Conservation (phyloP, 768 basidiomycete species). For the Ramaria sp. region DNA sequence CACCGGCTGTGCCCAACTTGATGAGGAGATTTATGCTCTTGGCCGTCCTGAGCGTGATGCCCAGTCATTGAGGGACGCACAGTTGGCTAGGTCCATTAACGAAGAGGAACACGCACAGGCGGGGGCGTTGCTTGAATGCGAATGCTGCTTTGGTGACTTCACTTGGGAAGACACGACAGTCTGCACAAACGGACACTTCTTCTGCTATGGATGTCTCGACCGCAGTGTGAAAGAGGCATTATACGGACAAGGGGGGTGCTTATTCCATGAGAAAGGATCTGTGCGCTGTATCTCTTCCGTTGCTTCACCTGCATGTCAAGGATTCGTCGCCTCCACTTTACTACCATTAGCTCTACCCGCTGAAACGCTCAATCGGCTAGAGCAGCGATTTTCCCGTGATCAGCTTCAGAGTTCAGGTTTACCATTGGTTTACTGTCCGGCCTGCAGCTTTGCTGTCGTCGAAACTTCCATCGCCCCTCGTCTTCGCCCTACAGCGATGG, state of each 20-base stretch:
- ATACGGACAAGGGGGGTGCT: constrained; percentile 2
- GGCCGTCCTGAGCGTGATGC: constrained; percentile 1
- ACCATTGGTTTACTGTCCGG: constrained; percentile 8
- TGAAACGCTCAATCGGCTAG: neutral
- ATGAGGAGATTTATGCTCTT: constrained; percentile 1
- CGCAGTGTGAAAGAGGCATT: neutral
- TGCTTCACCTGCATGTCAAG: neutral
- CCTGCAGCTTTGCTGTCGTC: constrained; percentile 8
- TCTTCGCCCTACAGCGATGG: neutral
- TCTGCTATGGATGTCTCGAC: constrained; percentile 9
- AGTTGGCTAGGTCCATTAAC: constrained; percentile 5
- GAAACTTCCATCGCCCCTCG: neutral
- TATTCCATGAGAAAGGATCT: neutral
- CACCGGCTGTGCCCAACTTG: constrained; percentile 1
- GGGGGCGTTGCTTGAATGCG: constrained; percentile 10
- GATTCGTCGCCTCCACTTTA: neutral
- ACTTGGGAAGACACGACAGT: constrained; percentile 11
- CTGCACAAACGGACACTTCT: constrained; percentile 9
- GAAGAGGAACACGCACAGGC: constrained; percentile 4
- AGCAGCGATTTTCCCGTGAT: constrained; percentile 2
- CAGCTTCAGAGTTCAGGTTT: neutral
- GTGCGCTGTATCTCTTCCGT: constrained; percentile 10
- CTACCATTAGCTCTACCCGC: constrained; percentile 1
- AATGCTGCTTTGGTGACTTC: constrained; percentile 13
- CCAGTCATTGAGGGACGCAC: neutral